Evolutionary conservation across 2,329 filamentous ascomycete genomes (phyloP), one percentile per base, ranked within the genome.

Genomic region (Trichoderma citrinoviride): DNA sequence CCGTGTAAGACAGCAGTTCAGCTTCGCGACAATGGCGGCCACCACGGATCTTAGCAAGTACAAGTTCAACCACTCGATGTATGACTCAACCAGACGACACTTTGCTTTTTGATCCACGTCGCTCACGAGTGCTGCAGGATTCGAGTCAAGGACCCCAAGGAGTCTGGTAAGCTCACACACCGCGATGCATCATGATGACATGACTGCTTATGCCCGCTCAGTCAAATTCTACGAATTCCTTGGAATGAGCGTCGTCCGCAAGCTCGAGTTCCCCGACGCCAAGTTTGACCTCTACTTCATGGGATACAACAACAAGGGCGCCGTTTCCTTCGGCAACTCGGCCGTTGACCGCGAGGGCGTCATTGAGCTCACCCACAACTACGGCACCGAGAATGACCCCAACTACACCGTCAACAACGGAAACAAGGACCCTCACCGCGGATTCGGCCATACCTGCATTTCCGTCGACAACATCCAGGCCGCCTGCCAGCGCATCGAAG

Each of bases 201-300:
- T 37, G 10, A 14, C 12, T 37, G 55, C 33, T 65, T 61, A 19
- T 65, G 65, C 47, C 65, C 54, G 21, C 43, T 43, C 74, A 75
- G 87, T 98, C 78, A 90, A 94, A 71, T 99, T 96, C 79, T 99
- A 98, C 79, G 89, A 97, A 75, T 91, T 92, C 77, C 85, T 99
- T 19, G 95, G 95, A 71, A 88, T 98, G 85, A 93, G 84, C 74
- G 79, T 93, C 68, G 85, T 98, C 77, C 87, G 91, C 73, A 91
- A 93, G 79, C 83, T 95, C 53, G 82, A 90, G 68, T 91, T 92
- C 74, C 90, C 93, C 15, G 93, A 97, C 66, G 87, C 87, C 77
- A 97, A 96, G 75, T 98, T 98, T 77, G 92, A 95, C 73, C 87
- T 97, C 29, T 98, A 98, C 83, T 98, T 98, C 80, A 84, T 99